Evolutionary conservation across 2,329 filamentous ascomycete genomes (phyloP).

Genomic region (Penicillium hordei): DNA sequence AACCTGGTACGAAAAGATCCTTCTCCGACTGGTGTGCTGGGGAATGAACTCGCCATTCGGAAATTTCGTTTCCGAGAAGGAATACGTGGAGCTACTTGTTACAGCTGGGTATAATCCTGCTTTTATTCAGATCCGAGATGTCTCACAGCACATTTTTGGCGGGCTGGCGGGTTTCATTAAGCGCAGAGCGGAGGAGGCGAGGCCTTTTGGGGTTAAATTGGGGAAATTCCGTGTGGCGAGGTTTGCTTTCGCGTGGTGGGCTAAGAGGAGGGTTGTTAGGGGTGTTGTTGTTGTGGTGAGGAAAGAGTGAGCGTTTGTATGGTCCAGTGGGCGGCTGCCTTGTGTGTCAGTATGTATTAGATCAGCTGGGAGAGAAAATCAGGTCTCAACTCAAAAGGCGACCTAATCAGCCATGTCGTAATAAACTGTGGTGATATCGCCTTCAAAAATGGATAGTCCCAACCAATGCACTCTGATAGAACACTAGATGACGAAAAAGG

Average conservation of each 20-base stretch:
- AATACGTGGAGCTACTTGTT: constrained; percentile 50
- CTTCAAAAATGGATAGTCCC: not conserved
- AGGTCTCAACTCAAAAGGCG: not conserved
- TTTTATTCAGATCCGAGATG: constrained; percentile 49
- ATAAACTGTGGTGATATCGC: too few relatives aligned
- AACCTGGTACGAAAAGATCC: constrained; percentile 29
- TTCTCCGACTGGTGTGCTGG: constrained; percentile 47
- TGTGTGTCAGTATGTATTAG: not conserved
- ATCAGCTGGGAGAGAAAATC: not conserved
- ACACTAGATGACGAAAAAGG: not conserved
- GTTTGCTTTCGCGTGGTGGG: constrained; percentile 47
- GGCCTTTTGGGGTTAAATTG: constrained; percentile 38
- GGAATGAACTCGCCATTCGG: constrained; percentile 51
- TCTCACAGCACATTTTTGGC: constrained; percentile 55
- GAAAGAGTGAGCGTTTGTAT: not conserved
- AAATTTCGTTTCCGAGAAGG: constrained; percentile 50
- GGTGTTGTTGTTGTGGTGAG: constrained; percentile 45
- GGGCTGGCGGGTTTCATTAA: constrained; percentile 50
- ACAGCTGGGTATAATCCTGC: constrained; percentile 50
- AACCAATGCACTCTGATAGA: not conserved
- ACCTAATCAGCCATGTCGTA: not conserved
- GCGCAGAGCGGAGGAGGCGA: constrained; percentile 36
- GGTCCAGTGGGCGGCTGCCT: too few relatives aligned
- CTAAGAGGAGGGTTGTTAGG: constrained; percentile 36
- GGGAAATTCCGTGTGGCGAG: constrained; percentile 38